Evolutionary conservation across 306 rosid species (phyloP), one percentile per base, ranked within the genome.

Genomic region (Rosa persica): DNA sequence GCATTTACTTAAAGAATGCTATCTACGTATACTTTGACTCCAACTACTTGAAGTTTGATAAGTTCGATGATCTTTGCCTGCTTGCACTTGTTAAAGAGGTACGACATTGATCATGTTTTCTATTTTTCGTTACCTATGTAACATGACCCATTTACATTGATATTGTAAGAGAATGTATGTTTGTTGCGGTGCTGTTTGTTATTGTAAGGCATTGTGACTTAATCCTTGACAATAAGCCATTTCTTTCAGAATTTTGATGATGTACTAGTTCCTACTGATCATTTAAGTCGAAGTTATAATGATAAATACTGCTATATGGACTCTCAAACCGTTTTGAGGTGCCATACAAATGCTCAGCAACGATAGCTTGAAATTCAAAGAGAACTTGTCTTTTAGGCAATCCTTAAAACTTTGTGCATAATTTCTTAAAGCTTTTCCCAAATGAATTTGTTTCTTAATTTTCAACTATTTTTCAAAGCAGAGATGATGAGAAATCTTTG

Each of bases 231-330:
- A 23, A 61, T 58, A 73, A 48, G 3, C 48, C 72, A 78, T 51
- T 81, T 77, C 55, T 78, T 84, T 81, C 92, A 94, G 98, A 94
- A 94, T 89, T 94, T 94, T 85, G 98, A 94, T 83, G 97, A 94
- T 87, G 97, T 94, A 73, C 85, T 94, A 86, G 98, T 94, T 89
- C 98, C 98, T 76, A 86, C 83, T 70, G 98, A 94, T 79, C 97
- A 92, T 79, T 93, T 92, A 61, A 92, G 97, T 74, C 89, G 98
- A 81, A 94, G 97, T 84, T 92, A 89, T 77, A 94, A 94, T 67
- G 98, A 94, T 79, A 94, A 95, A 13, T 92, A 94, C 34, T 30
- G 34, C 80, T 92, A 94, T 61, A 19, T 89, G 67, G 95, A 94
- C 85, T 81, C 92, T 51, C 88, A 85, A 84, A 86, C 97, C 43